These are phyloP conservation scores for Anisodus acutangulus DNA, from an alignment of 257 asterid genomes.

Conservation along the genomic window DNA sequence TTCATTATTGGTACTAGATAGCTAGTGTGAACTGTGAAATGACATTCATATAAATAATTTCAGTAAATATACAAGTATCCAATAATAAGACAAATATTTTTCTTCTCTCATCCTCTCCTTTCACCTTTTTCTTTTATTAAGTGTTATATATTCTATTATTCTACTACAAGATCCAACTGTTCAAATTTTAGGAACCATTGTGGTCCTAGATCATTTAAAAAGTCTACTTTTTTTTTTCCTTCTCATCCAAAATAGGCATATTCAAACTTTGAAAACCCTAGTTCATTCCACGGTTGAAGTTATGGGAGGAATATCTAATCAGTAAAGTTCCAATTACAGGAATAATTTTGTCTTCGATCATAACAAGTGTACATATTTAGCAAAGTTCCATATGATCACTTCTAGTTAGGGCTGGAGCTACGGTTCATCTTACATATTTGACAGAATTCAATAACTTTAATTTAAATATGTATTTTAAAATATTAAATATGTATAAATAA, in stretches of 20 bases:
- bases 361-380: too few relatives aligned
- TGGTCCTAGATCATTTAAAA: neutral
- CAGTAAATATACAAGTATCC: neutral
- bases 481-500: too few relatives aligned
- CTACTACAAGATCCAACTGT: neutral
- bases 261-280: neutral
- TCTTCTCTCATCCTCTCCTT: neutral
- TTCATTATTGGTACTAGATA: neutral
- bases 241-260: neutral
- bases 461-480: too few relatives aligned
- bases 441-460: too few relatives aligned
- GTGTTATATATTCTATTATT: neutral
- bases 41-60: neutral
- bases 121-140: neutral
- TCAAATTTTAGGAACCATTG: neutral
- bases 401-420: neutral
- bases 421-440: too few relatives aligned
- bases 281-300: neutral
- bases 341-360: neutral
- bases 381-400: neutral
- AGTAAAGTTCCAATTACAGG: neutral
- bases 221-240: neutral
- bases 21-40: neutral
- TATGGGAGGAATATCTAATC: neutral
- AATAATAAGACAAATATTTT: constrained; percentile 20